Conservation (phyloP, 2,329 filamentous ascomycete species). For the Tolypocladium sp. region DNA sequence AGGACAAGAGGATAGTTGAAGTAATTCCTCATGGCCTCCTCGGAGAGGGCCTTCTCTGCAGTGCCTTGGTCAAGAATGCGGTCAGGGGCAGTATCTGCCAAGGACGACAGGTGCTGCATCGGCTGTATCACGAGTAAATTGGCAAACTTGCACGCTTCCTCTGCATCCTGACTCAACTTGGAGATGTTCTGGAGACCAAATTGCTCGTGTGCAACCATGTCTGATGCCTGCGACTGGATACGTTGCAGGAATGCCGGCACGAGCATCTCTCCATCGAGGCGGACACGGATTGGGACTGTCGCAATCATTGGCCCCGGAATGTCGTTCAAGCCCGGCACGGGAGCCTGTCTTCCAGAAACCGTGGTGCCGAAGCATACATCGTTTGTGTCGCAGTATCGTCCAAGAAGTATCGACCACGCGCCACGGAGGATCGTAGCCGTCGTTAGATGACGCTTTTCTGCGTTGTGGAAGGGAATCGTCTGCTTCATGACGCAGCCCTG, state of each 20-base stretch:
- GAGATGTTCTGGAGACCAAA: slow-evolving; percentile 8
- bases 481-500: no score
- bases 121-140: not conserved
- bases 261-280: slow-evolving; percentile 1
- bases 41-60: no score
- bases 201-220: slow-evolving; percentile 10
- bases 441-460: no score
- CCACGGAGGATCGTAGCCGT: no score
- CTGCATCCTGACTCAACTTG: not conserved
- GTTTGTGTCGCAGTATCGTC: slow-evolving; percentile 6
- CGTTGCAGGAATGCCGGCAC: slow-evolving; percentile 4
- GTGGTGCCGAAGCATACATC: slow-evolving; percentile 15
- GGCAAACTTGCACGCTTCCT: slow-evolving; percentile 1
- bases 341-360: slow-evolving; percentile 12
- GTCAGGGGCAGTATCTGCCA: not conserved
- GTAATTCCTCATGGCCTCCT: no score
- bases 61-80: not conserved
- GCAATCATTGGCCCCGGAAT: slow-evolving; percentile 12
- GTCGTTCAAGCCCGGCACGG: slow-evolving; percentile 5
- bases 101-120: not conserved
- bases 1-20: no score
- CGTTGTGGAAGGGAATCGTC: no score
- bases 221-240: slow-evolving; percentile 7
- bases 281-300: slow-evolving; percentile 7
- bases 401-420: no score